These are phyloP conservation scores for Carex arenaria DNA, from an alignment of 202 grass and related monocot genomes.

Conservation along the genomic window DNA sequence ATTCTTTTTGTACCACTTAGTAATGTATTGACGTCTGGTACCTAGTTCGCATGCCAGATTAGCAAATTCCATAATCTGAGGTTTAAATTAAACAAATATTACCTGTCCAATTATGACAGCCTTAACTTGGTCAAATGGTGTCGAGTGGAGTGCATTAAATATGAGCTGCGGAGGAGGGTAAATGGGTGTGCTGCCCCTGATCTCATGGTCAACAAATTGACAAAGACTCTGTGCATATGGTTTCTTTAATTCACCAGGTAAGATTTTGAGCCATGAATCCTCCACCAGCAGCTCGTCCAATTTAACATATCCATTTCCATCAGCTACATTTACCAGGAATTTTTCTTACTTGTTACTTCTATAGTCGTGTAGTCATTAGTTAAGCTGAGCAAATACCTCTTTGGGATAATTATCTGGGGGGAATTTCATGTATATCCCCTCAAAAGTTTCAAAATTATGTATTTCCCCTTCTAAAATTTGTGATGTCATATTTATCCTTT, in stretches of 20 bases:
- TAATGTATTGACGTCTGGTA: background rate
- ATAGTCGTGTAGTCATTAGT: background rate
- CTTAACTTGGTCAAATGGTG: slow-evolving; percentile 71
- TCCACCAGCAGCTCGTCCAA: slow-evolving; percentile 87
- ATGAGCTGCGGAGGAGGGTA: slow-evolving; percentile 71
- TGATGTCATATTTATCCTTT: too few relatives aligned
- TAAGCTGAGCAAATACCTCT: background rate
- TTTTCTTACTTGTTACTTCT: background rate
- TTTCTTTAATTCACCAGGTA: slow-evolving; percentile 61
- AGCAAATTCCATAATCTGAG: background rate
- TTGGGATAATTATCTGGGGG: background rate
- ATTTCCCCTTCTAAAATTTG: too few relatives aligned
- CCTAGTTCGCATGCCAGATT: background rate
- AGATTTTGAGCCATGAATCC: slow-evolving; percentile 62
- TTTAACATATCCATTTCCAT: slow-evolving; percentile 32
- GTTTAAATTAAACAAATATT: background rate
- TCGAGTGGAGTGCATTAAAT: slow-evolving; percentile 81
- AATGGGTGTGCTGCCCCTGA: slow-evolving; percentile 47
- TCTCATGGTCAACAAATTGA: slow-evolving; percentile 58
- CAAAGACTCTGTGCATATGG: slow-evolving; percentile 81
- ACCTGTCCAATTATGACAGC: slow-evolving; percentile 97
- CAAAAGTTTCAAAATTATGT: too few relatives aligned
- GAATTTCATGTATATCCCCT: too few relatives aligned
- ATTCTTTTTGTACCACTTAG: background rate
- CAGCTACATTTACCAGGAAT: slow-evolving; percentile 26